These are phyloP conservation scores for Lachancea lanzarotensis DNA, from an alignment of 805 yeast genomes.

Conservation along the genomic window DNA sequence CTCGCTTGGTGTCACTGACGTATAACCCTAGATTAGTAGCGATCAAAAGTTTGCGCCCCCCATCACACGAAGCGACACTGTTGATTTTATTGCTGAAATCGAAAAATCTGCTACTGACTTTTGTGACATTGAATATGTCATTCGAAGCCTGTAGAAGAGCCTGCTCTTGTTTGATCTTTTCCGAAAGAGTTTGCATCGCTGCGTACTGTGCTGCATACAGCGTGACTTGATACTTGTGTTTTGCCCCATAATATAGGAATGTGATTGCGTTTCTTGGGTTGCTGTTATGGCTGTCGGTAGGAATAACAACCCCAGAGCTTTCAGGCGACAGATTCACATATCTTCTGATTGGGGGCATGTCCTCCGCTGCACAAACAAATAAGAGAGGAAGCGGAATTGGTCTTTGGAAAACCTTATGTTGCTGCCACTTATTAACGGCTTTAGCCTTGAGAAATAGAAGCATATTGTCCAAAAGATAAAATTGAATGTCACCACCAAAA, in stretches of 20 bases:
- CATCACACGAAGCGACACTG: conserved; percentile 90
- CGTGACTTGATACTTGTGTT: conserved; percentile 37
- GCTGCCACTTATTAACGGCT: conserved; percentile 82
- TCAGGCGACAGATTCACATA: conserved; percentile 30
- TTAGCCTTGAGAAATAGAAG: conserved; percentile 79
- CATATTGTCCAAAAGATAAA: conserved; percentile 84
- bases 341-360: conserved; percentile 56
- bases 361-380: conserved; percentile 71
- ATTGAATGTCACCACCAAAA: conserved; percentile 62
- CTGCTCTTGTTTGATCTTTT: conserved; percentile 76
- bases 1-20: conserved; percentile 58
- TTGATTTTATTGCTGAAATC: conserved; percentile 70
- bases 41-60: conserved; percentile 82
- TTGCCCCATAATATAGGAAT: conserved; percentile 32
- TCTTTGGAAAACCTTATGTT: conserved; percentile 81
- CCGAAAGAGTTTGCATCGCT: conserved; percentile 73
- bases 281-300: conserved; percentile 16
- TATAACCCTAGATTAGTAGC: conserved; percentile 92
- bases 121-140: conserved; percentile 72
- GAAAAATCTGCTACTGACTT: conserved; percentile 69
- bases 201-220: conserved; percentile 38
- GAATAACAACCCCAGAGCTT: conserved; percentile 26
- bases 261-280: conserved; percentile 32
- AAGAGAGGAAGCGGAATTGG: conserved; percentile 78
- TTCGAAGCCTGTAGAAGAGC: conserved; percentile 60